These are phyloP conservation scores for Akebia trifoliata DNA, from an alignment of 164 flowering plant genomes.

Conservation along the genomic window DNA sequence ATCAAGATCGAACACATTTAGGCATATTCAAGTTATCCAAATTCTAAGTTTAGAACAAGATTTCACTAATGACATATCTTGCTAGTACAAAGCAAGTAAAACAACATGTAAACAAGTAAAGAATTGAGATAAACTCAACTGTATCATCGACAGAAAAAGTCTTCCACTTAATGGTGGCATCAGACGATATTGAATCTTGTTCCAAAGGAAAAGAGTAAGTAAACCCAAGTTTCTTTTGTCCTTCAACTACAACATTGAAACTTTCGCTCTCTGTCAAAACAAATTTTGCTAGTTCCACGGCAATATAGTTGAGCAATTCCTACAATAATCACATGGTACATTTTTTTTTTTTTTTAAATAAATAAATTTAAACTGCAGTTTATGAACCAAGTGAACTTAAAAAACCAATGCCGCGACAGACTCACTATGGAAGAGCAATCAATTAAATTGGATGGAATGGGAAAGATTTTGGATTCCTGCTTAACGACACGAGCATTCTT, in stretches of 20 bases:
- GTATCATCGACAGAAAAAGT: constrained; percentile 37
- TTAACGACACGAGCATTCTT: constrained; percentile 37
- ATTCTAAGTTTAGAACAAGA: too few relatives aligned
- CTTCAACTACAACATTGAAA: constrained; percentile 5
- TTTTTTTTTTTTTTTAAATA: background rate
- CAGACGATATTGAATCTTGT: constrained; percentile 18
- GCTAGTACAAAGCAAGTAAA: background rate
- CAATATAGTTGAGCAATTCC: constrained; percentile 52
- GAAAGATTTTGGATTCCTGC: constrained; percentile 30
- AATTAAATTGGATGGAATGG: constrained; percentile 38
- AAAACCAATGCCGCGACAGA: too few relatives aligned
- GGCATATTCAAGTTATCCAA: background rate
- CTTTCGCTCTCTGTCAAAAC: constrained; percentile 21
- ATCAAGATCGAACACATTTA: too few relatives aligned
- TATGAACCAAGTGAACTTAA: background rate
- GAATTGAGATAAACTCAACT: constrained; percentile 33
- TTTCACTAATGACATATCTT: too few relatives aligned
- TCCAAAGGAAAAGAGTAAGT: constrained; percentile 43
- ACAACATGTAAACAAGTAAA: background rate
- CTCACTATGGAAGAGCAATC: constrained; percentile 24
- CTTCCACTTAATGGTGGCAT: constrained; percentile 38
- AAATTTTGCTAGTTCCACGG: constrained; percentile 42
- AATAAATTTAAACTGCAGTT: background rate
- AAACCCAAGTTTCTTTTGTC: constrained; percentile 41
- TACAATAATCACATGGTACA: too few relatives aligned